Conservation (phyloP, 108 stramenopile species). For the Stephanodiscus triporus region DNA sequence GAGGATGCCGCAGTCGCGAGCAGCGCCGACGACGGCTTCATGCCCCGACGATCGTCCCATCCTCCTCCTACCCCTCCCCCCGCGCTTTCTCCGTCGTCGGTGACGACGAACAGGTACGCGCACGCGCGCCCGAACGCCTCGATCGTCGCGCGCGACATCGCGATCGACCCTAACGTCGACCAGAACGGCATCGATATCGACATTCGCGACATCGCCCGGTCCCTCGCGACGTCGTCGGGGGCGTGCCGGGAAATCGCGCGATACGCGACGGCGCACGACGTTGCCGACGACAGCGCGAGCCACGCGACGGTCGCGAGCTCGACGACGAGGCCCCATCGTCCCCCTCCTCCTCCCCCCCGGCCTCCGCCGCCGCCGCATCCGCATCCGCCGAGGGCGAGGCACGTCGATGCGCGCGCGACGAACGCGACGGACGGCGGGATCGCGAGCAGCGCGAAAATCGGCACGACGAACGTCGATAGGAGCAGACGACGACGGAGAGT, state of each 20-base stretch:
- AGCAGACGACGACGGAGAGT: constrained; percentile 31
- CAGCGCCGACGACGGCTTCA: too few species aligned
- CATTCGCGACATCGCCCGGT: constrained; percentile 15
- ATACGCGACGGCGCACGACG: constrained; percentile 9
- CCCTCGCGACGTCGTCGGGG: constrained; percentile 14
- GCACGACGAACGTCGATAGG: constrained; percentile 24
- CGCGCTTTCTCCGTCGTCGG: too few species aligned
- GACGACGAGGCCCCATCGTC: too few species aligned
- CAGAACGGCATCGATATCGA: constrained; percentile 35
- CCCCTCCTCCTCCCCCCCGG: background rate
- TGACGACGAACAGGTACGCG: too few species aligned
- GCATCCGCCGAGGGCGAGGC: constrained; percentile 9
- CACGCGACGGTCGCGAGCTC: too few species aligned
- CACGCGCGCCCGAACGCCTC: too few species aligned
- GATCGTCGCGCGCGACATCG: too few species aligned
- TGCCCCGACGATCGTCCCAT: too few species aligned
- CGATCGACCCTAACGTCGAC: constrained; percentile 35
- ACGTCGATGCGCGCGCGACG: constrained; percentile 3
- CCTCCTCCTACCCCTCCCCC: too few species aligned
- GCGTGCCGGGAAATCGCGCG: constrained; percentile 22
- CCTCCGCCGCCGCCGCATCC: background rate
- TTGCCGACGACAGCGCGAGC: too few species aligned
- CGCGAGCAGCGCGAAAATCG: constrained; percentile 3
- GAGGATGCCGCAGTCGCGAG: too few species aligned
- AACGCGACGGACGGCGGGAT: constrained; percentile 12